phyloP scores from a whole-genome alignment of 176 grass and related monocot species.

The sorghum (Sorghum bicolor) region Sorghum_bicolor_NCBIv3 NC_012870.2:26889001-26889500 shows the following conservation, averaged over 20 bases:
- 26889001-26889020: slow-evolving; percentile 21
- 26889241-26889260: neutral
- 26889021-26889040: slow-evolving; percentile 37
- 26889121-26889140: slow-evolving; percentile 33
- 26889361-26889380: neutral
- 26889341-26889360: slow-evolving; percentile 1
- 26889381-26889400: slow-evolving; percentile 11
- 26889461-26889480: too few relatives aligned
- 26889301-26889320: slow-evolving; percentile 24
- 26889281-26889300: slow-evolving; percentile 5
- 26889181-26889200: slow-evolving; percentile 32
- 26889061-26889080: slow-evolving; percentile 20
- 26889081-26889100: slow-evolving; percentile 11
- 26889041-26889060: slow-evolving; percentile 31
- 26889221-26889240: neutral
- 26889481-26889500: neutral
- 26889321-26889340: slow-evolving; percentile 19
- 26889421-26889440: neutral
- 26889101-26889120: slow-evolving; percentile 21
- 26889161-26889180: slow-evolving; percentile 34
- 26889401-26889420: neutral
- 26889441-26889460: neutral
- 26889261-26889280: slow-evolving; percentile 3
- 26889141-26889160: slow-evolving; percentile 35
- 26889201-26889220: neutral